These are phyloP conservation scores for Collybiopsis confluens DNA, from an alignment of 768 basidiomycete genomes.

Conservation along the genomic window DNA sequence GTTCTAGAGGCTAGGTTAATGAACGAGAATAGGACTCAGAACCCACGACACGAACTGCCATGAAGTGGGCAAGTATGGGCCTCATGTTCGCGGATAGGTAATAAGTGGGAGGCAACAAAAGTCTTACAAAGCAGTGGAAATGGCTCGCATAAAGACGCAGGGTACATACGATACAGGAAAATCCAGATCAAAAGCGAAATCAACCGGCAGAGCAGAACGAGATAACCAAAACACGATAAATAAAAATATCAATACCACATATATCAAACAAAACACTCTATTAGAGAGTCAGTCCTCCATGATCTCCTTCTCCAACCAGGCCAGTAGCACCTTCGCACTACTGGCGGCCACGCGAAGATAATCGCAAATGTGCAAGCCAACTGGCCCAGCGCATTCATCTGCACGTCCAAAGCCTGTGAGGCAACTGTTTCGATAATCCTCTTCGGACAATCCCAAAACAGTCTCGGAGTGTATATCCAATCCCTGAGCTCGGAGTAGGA, in stretches of 20 bases:
- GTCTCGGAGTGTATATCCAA: slow-evolving; percentile 40
- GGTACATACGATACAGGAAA: too few species aligned
- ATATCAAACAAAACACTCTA: too few species aligned
- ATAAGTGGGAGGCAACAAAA: too few species aligned
- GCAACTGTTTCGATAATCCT: slow-evolving; percentile 64
- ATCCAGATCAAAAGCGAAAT: neutral
- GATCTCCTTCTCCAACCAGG: slow-evolving; percentile 8
- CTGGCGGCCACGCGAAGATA: neutral
- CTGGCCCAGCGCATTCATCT: slow-evolving; percentile 62
- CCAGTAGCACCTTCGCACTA: neutral
- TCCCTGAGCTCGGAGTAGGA: slow-evolving; percentile 50
- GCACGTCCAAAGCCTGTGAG: slow-evolving; percentile 74
- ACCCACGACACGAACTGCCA: neutral
- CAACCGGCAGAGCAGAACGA: neutral
- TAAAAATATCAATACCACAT: too few species aligned
- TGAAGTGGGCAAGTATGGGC: neutral
- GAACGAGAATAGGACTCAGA: neutral
- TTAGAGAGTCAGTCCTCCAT: neutral
- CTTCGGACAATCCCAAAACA: slow-evolving; percentile 56
- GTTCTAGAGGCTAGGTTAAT: neutral
- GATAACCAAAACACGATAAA: neutral
- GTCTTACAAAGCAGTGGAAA: too few species aligned
- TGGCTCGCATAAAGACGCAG: too few species aligned
- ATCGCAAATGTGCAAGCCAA: slow-evolving; percentile 55
- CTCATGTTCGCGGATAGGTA: neutral